Evolutionary conservation across 2,329 filamentous ascomycete species (phyloP), one percentile per base, ranked within the genome.

Genomic region (Fusarium devonianum): DNA sequence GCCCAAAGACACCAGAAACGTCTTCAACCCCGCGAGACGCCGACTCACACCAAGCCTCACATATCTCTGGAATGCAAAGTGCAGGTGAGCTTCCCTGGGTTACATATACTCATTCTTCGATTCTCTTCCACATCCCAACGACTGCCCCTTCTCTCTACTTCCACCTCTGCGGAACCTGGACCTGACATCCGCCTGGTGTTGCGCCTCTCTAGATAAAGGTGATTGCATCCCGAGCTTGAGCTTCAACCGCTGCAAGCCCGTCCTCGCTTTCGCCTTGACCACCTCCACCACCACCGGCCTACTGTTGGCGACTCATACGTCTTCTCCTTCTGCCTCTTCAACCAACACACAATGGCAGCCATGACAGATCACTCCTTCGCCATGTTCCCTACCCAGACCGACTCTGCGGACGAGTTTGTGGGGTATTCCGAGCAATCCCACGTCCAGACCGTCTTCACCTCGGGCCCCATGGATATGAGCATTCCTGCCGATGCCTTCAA

Each of bases 401-500:
- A 73, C 46, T 56, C 63, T 35, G 50, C 58, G 36, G 69, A 74
- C 53, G 74, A 78, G 55, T 76, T 73, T 66, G 66, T 60, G 33
- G 74, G 76, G 49, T 81, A 80, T 65, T 73, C 78, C 36, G 75
- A 80, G 30, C 70, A 75, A 11, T 69, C 73, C 14, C 11, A 14
- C 14, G 21, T 40, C 10, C 75, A 75, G 19, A 52, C 60, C 60
- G 56, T 68, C 28, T 70, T 74, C 62, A 71, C 72, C 18, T 67
- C 73, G 11, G 69, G 73, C 5, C 66, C 72, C 33, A 75, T 83
- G 67, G 76, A 80, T 46, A 70, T 83, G 66, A 71, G 70, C 62
- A 74, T 79, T 54, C 70, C 76, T 17, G 75, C 78, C 51, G 76
- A 80, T 40, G 71, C 74, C 49, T 79, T 75, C 36, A 68, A 66